Base-by-base conservation (phyloP, 2,329 filamentous ascomycete species). In the Exophiala lecanii-corni region DNA sequence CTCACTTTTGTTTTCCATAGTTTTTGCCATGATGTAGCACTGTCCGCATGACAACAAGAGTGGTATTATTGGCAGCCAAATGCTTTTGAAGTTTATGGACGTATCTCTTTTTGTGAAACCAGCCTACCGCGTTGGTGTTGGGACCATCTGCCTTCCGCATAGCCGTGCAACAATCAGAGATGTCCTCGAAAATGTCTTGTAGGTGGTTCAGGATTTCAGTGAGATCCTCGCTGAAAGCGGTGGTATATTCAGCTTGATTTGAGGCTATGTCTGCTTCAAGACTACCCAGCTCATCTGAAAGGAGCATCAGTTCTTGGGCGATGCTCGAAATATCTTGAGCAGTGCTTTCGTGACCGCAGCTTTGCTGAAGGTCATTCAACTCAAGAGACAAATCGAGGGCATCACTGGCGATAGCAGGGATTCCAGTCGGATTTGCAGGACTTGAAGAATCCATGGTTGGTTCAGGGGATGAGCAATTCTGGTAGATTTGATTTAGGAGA, bases 11-110 rank as follows among this genome's bases (percentile, higher is more conserved):
- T n/a, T 35, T 47, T 3, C 52, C 52, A 41, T 56, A 57, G 28
- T 49, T 42, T 36, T 50, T 55, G 21, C 54, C 53, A 42, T 57
- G 52, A 30, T 49, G 53, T 7, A 57, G 45, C 3, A 57, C 55
- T 12, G 50, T 56, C 6, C 54, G 46, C 55, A 57, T 57, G 35
- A 56, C 55, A 7, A 54, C 36, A 15, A 57, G 39, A 5, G 55
- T 55, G 16, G 48, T 51, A 28, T 53, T 56, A 39, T 54, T 53
- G 5, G 53, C 52, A 31, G 52, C 54, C 9, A 56, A 39, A 32
- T 57, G 55, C 38, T 54, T 54, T 18, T 54, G 50, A n/a, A 57
- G 43, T 26, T 49, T 49, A 15, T 31, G 25, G 6, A 55, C 52
- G 18, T 52, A 47, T 42, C 46, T 41, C 34, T 53, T 55, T 38